A percentile compares a stretch with the other conserved stretches of the same genome.
These are phyloP conservation scores for Tricholoma bakamatsutake DNA, from an alignment of 768 basidiomycete genomes.

Conservation along the genomic window DNA sequence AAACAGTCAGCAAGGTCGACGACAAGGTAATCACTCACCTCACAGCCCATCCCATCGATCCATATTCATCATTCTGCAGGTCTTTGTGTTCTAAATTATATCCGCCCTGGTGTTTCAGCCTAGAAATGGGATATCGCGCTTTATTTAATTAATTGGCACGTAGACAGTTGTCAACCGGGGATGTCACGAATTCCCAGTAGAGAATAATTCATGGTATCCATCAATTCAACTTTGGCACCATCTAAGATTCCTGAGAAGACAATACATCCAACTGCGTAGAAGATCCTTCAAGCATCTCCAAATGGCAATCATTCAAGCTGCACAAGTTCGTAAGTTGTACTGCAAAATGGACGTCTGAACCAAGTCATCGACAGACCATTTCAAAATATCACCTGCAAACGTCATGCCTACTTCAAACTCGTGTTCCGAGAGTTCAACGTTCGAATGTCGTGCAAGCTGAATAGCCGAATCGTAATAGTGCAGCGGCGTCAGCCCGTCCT, in stretches of 20 bases:
- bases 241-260: slow-evolving; percentile 12
- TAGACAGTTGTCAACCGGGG: background rate
- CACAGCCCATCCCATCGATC: background rate
- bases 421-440: slow-evolving; percentile 53
- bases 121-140: background rate
- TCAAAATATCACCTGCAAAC: slow-evolving; percentile 56
- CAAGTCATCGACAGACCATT: slow-evolving; percentile 39
- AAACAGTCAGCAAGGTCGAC: slow-evolving; percentile 87
- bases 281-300: slow-evolving; percentile 60
- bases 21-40: slow-evolving; percentile 55
- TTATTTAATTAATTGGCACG: background rate
- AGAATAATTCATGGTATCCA: background rate
- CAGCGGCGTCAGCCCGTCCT: slow-evolving; percentile 59
- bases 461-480: slow-evolving; percentile 77
- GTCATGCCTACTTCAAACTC: slow-evolving; percentile 62
- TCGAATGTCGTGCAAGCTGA: slow-evolving; percentile 61
- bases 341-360: background rate
- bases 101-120: background rate
- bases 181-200: background rate
- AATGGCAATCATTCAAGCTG: slow-evolving; percentile 58
- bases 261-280: slow-evolving; percentile 33
- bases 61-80: slow-evolving; percentile 18
- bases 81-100: slow-evolving; percentile 37
- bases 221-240: background rate
- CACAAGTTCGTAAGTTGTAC: background rate